Evolutionary conservation across 495 filamentous ascomycete species (phyloP).

Genomic region (Trichoderma asperelloides): DNA sequence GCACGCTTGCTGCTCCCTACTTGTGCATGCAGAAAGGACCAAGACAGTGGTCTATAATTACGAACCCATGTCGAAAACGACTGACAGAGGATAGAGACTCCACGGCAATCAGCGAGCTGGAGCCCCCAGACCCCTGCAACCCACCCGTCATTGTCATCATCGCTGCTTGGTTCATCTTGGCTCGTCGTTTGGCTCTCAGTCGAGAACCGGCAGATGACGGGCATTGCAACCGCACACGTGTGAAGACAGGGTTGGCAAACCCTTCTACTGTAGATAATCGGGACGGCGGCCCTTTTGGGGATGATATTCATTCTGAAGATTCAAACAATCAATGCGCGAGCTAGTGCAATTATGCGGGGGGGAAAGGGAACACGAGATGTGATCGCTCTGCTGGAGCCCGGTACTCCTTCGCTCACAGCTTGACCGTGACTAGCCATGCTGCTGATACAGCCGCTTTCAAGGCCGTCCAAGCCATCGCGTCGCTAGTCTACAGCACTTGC

Average conservation of each 20-base stretch:
- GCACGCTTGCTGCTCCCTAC: background rate
- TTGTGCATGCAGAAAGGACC: background rate
- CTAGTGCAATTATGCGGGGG: background rate
- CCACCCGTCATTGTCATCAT: constrained; percentile 4
- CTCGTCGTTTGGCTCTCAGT: background rate
- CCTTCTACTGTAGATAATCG: background rate
- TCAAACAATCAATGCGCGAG: background rate
- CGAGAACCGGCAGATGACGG: background rate
- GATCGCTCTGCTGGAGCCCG: background rate
- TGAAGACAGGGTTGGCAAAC: background rate
- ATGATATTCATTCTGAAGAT: background rate
- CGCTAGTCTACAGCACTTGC: no score
- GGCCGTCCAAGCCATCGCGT: no score
- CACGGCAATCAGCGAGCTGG: constrained; percentile 6
- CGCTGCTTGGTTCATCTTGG: constrained; percentile 4
- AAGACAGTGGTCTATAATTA: background rate
- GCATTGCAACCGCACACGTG: background rate
- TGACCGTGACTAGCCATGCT: background rate
- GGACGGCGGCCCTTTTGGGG: background rate
- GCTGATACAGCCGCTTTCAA: background rate
- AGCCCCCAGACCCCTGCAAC: background rate
- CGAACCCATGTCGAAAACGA: background rate
- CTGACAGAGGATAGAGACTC: background rate
- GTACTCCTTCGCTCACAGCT: background rate
- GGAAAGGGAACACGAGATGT: background rate